phyloP scores from a whole-genome alignment of 2,329 filamentous ascomycete genomes.

The Calonectria crousiana region DNA sequence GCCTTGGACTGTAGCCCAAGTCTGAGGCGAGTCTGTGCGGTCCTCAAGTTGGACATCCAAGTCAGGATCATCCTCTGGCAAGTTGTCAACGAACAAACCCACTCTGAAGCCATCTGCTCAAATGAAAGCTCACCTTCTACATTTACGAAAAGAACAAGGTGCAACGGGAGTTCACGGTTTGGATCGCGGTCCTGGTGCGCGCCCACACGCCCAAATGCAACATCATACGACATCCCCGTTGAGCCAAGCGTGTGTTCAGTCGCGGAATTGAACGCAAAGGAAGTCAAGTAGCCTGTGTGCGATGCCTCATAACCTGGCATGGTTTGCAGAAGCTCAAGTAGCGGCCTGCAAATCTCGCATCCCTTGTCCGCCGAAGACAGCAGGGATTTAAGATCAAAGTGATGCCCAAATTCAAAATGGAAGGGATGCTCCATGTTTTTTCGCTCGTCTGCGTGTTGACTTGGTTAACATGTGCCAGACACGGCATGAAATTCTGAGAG shows the following conservation, averaged over 20 bases:
- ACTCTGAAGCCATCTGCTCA: no score
- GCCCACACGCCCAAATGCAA: neutral
- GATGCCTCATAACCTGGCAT: neutral
- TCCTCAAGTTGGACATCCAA: neutral
- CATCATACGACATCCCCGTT: neutral
- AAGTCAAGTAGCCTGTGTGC: neutral
- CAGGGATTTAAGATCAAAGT: neutral
- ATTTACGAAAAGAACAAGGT: neutral
- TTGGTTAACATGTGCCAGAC: neutral
- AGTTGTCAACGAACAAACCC: neutral
- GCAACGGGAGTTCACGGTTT: neutral
- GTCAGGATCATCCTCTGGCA: neutral
- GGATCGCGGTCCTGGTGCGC: neutral
- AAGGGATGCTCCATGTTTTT: neutral
- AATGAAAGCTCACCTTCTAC: neutral
- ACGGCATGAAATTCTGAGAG: neutral
- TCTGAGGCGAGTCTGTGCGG: neutral
- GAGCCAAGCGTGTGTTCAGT: neutral
- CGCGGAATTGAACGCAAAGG: neutral
- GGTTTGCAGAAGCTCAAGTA: neutral
- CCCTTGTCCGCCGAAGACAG: neutral
- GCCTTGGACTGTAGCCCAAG: neutral
- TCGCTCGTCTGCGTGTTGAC: neutral
- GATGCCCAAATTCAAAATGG: neutral
- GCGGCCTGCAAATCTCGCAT: neutral